Evolutionary conservation across 768 basidiomycete species (phyloP), one percentile per base, ranked within the genome.

Genomic region (Amanita subjunquillea): DNA sequence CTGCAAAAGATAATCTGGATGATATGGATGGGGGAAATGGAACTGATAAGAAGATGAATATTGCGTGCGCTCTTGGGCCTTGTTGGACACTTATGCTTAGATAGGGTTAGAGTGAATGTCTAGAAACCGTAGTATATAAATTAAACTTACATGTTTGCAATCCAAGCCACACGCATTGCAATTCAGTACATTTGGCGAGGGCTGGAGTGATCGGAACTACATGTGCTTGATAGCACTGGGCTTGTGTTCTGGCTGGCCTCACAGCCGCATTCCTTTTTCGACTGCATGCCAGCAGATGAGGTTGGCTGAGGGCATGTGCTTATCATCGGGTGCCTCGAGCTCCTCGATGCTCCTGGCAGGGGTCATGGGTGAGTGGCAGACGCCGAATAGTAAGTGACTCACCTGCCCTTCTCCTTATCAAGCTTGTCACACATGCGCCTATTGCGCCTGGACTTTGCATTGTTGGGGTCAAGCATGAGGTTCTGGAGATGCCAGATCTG

Each of bases 401-500:
- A 90, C 90, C 87, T 71, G 63, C 90, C 90, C 70, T 91, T 91
- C 71, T 92, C 90, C 71, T 88, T 90, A 76, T 92, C 90, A 60
- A 92, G 75, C 67, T 88, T 91, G 73, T 92, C 90, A 57, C 90
- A 80, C 90, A 92, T 92, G 65, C 69, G 78, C 68, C 85, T 89
- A 60, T 91, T 88, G 45, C 90, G 84, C 65, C 90, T 90, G 13
- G 85, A 82, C 69, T 82, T 87, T 40, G 90, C 87, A 57, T 90
- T 90, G 76, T 92, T 90, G 56, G 83, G 77, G 69, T 92, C 89
- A 70, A 92, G 88, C 73, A 91, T 91, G 60, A 91, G 80, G 61
- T 83, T 88, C 71, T 92, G 90, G 48, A 92, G 81, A 65, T 91
- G 87, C 90, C 90, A 92, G 66, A 91, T 78, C 64, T 90, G 80